A percentile compares a stretch with the other conserved stretches of the same genome.
These are phyloP conservation scores for Erodium moschatum DNA, from an alignment of 441 rosid genomes.

Conservation along the genomic window DNA sequence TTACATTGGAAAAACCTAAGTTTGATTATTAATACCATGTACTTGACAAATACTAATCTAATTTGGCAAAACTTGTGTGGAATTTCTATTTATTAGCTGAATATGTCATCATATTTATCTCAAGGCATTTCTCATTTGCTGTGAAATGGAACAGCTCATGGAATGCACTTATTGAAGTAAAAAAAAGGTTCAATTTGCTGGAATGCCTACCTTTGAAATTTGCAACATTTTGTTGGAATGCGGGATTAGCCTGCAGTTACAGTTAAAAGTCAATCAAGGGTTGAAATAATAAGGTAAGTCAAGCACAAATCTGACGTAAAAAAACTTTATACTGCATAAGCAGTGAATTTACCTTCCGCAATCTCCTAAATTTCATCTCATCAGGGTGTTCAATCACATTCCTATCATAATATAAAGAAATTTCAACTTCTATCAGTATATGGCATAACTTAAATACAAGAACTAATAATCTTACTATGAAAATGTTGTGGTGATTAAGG, in stretches of 20 bases:
- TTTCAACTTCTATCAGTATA: conserved; percentile 13
- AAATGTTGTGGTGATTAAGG: not conserved
- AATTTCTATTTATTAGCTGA: not conserved
- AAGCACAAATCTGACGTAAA: conserved; percentile 2
- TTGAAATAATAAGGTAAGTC: not conserved
- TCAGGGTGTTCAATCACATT: conserved; percentile 73
- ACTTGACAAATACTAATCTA: not conserved
- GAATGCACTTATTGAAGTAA: conserved; percentile 8
- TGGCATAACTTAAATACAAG: conserved; percentile 3
- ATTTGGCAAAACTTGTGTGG: not conserved
- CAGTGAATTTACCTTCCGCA: conserved; percentile 53
- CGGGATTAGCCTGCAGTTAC: conserved; percentile 63
- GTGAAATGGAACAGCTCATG: not conserved
- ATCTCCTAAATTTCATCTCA: conserved; percentile 61
- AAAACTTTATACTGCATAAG: not conserved
- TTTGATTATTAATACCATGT: not conserved
- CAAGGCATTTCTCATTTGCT: not conserved
- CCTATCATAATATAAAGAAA: conserved; percentile 29
- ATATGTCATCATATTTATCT: not conserved
- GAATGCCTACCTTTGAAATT: conserved; percentile 43
- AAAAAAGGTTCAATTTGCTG: not conserved
- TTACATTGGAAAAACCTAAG: not conserved
- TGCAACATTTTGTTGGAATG: conserved; percentile 53
- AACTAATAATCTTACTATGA: not conserved
- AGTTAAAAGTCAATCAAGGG: conserved; percentile 13